A percentile compares a stretch with the other conserved stretches of the same genome.
Conservation (phyloP, 345 rosid genomes). For the Pseudoturritis turrita region DNA sequence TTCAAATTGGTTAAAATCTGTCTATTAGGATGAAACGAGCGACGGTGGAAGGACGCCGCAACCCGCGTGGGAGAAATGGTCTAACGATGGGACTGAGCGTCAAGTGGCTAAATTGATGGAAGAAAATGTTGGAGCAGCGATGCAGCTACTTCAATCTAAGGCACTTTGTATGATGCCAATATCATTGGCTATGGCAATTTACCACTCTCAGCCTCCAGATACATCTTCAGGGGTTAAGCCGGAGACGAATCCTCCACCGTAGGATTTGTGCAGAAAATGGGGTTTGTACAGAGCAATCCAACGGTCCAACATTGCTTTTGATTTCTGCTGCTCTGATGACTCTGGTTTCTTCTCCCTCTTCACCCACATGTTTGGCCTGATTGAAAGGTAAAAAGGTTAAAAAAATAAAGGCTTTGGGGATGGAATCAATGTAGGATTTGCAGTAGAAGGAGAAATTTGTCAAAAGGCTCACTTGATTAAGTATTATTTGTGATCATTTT, state of each 20-base stretch:
- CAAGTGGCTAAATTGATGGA: slow-evolving; percentile 99
- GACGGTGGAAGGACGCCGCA: slow-evolving; percentile 83
- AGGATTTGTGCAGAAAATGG: slow-evolving; percentile 19
- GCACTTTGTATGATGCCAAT: slow-evolving; percentile 99
- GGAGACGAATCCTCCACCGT: slow-evolving; percentile 66
- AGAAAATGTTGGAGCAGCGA: slow-evolving; percentile 93
- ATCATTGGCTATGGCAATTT: slow-evolving; percentile 88
- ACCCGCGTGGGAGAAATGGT: slow-evolving; percentile 98
- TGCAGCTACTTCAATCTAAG: slow-evolving; percentile 97
- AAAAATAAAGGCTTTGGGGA: slow-evolving; percentile 17
- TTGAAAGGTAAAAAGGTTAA: slow-evolving; percentile 11
- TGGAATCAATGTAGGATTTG: slow-evolving; percentile 35
- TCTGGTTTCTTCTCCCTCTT: slow-evolving; percentile 32
- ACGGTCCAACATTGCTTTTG: slow-evolving; percentile 31
- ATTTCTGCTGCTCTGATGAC: slow-evolving; percentile 8
- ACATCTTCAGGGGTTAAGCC: slow-evolving; percentile 70
- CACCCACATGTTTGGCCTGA: slow-evolving; percentile 14
- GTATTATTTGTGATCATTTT: slow-evolving; percentile 33
- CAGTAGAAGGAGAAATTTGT: slow-evolving; percentile 38
- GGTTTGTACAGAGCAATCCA: slow-evolving; percentile 38
- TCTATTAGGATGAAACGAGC: slow-evolving; percentile 65
- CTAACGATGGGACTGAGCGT: slow-evolving; percentile 86
- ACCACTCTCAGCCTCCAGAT: slow-evolving; percentile 80
- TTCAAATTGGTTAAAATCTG: neutral
- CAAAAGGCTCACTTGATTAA: slow-evolving; percentile 53